Evolutionary conservation across 1,139 yeast genomes (phyloP), one percentile per base, ranked within the genome.

Genomic region (Wickerhamomyces sp.): DNA sequence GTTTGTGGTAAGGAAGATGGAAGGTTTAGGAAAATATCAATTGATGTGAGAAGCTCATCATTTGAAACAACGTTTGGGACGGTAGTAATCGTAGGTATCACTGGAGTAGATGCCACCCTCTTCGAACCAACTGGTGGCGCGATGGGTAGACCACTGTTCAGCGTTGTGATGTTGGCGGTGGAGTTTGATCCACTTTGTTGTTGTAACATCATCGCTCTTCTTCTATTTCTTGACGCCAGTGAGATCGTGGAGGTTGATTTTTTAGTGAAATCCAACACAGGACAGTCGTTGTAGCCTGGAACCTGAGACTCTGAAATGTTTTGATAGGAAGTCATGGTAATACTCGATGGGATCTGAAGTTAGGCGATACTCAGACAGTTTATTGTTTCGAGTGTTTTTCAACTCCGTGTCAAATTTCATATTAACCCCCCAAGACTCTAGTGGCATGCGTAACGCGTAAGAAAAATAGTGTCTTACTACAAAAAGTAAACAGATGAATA

Each of bases 281-380:
- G 53, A 28, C 54, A 50, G 42, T 51, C 55, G 32, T 51, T 51
- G 39, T 50, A 51, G 2, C 55, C 55, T 9, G 31, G n/a, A 23
- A 51, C 42, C 38, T 50, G 40, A 2, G 54, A 45, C 33, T 48
- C 55, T 6, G 48, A 14, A 6, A 51, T 44, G 44, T 51, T 50
- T 33, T 51, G 55, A 27, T 43, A 51, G 20, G 51, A 45, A 7
- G 44, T 46, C 45, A 42, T 43, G n/a, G n/a, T n/a, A n/a, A n/a
- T n/a, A n/a, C n/a, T n/a, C n/a, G n/a, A n/a, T n/a, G n/a, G n/a
- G n/a, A n/a, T n/a, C n/a, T n/a, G n/a, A n/a, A n/a, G n/a, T n/a
- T n/a, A n/a, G n/a, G n/a, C n/a, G n/a, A n/a, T n/a, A n/a, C n/a
- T n/a, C n/a, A n/a, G n/a, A n/a, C n/a, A n/a, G n/a, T n/a, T n/a